Base-by-base conservation (phyloP, 2,329 filamentous ascomycete genomes). In the Xylaria sp. region DNA sequence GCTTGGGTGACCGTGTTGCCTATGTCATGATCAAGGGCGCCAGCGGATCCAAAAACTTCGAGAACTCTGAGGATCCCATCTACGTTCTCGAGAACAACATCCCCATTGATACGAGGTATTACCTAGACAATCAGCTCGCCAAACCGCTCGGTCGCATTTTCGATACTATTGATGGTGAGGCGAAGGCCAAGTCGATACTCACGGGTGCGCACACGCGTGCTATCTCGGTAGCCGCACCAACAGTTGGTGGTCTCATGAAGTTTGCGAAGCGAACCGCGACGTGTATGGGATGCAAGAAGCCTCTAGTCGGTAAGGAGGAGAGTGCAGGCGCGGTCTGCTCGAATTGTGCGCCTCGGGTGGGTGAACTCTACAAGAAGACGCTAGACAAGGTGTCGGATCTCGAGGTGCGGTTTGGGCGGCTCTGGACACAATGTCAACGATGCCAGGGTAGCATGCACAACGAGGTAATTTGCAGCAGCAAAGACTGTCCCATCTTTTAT, bases 281-380 rank as follows among this genome's bases (percentile, higher is more conserved):
- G 0, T 99, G 96, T 80, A 97, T 99, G 92, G 96, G 94, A 3
- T 99, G 96, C 88, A 99, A 98, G 87, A 98, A 98, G 81, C 96
- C 96, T 3, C 86, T 99, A 59, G 90, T 88, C 6, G 90, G 89
- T 68, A 92, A 93, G 74, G 88, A 92, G 54, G 95, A 98, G 81
- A 90, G 87, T 73, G 88, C 88, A 5, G 95, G 95, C 4, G 96
- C 97, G 0, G 93, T 98, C 16, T 99, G 96, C 79, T 86, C 89
- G 18, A 89, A 97, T 79, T 98, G 96, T 78, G 88, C 90, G 32
- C 92, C 92, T 10, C 89, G 96, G 0, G 89, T 97, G 13, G 93
- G 93, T 18, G 97, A 99, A 82, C 85, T 99, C 60, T 99, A 99
- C 83, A 93, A 94, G 75, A 95, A 95, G 83, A 94, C 93, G 42